Base-by-base conservation (phyloP, 805 yeast species). In the Kregervanrija pseudodelftensis region DNA sequence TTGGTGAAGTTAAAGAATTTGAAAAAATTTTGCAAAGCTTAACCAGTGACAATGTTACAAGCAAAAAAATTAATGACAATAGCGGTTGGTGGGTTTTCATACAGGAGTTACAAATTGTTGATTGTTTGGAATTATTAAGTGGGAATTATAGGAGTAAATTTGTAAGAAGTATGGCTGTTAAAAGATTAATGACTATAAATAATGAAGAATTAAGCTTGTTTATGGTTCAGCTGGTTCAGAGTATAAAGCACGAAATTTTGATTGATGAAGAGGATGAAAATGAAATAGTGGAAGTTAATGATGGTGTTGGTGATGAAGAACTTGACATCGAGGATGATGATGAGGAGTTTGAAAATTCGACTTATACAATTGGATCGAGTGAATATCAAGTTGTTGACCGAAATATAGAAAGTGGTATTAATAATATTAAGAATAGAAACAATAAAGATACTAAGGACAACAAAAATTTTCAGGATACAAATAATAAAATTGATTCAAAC, bases 171-270 rank as follows among this genome's bases (percentile, higher is more conserved):
- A 85, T 86, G 69, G 99, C 99, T 1, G 95, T 91, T 1, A 85
- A 86, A 51, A 67, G 97, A 46, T 67, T 91, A 39, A 76, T 79
- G 44, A 72, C 79, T 48, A 96, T 96, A 0, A 74, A 79, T 33
- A 93, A 87, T 54, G 81, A 76, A 10, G 96, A 91, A 50, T 61
- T 93, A 12, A 82, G 85, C 45, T 69, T 90, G 48, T 93, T 87
- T 56, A 66, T 93, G 50, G 72, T 91, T 44, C 99, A 93, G 63
- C 69, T 91, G 13, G 98, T 91, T 0, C 97, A 90, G 57, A 95
- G 96, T 0, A 74, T 91, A 33, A 83, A 86, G 54, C 87, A 87
- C 60, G 99, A 93, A 56, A 55, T 53, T 34, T 46, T 52, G 10
- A 61, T 54, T 33, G 58, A 51, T 7, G 56, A 53, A 30, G 45